Conservation (phyloP, 345 rosid species). For the Eutrema yunnanense region DNA sequence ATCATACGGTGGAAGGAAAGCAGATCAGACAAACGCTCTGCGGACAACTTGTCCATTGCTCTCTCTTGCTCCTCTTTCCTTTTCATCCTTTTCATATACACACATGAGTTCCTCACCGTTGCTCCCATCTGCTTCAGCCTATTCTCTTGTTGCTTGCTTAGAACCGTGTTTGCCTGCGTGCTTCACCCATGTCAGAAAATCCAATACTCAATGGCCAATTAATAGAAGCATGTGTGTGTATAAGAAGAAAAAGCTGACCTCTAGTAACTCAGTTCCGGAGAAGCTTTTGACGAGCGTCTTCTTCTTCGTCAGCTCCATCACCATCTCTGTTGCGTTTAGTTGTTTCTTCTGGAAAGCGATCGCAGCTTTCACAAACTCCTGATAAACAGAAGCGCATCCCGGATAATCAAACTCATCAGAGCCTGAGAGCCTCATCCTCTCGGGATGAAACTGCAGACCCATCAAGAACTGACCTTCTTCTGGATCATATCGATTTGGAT, state of each 20-base stretch:
- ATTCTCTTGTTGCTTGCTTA: slow-evolving; percentile 53
- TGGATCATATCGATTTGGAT: slow-evolving; percentile 51
- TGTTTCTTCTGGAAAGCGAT: slow-evolving; percentile 36
- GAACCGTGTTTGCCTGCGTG: slow-evolving; percentile 36
- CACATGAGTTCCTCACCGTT: slow-evolving; percentile 52
- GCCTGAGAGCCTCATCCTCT: slow-evolving; percentile 46
- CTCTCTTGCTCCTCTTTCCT: slow-evolving; percentile 42
- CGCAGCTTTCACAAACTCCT: slow-evolving; percentile 57
- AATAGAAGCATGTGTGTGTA: neutral
- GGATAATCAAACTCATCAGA: slow-evolving; percentile 54
- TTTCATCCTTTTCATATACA: slow-evolving; percentile 36
- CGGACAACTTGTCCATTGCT: slow-evolving; percentile 45
- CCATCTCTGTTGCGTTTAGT: slow-evolving; percentile 31
- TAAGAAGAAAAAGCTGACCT: slow-evolving; percentile 28
- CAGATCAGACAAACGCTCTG: slow-evolving; percentile 39
- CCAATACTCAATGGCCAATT: neutral
- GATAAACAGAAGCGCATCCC: slow-evolving; percentile 48
- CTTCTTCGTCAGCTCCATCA: slow-evolving; percentile 22
- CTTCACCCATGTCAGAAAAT: slow-evolving; percentile 9
- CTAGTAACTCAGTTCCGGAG: slow-evolving; percentile 41
- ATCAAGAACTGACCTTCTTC: slow-evolving; percentile 54
- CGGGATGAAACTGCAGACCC: slow-evolving; percentile 69
- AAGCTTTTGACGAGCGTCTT: slow-evolving; percentile 37
- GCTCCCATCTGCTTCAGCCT: slow-evolving; percentile 71
- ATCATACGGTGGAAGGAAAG: slow-evolving; percentile 47